Percentiles rank a stretch among this genome's conserved stretches.
Conservation (phyloP, 805 yeast genomes). For the Clavispora asparagi region DNA sequence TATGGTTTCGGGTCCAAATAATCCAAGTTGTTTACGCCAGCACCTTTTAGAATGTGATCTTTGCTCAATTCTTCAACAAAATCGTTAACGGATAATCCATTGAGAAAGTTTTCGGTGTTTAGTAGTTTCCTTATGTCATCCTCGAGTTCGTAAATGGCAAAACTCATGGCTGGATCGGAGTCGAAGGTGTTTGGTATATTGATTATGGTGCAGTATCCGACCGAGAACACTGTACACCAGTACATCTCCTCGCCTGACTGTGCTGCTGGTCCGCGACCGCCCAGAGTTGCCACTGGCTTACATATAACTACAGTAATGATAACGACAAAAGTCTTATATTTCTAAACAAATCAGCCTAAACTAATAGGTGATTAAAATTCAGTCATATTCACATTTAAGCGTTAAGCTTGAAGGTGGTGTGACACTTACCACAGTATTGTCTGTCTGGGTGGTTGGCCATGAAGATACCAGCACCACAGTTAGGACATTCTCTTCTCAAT, state of each 20-base stretch:
- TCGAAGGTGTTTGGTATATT: not conserved
- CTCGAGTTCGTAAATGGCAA: conserved; percentile 56
- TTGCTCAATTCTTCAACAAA: conserved; percentile 76
- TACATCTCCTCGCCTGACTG: too few relatives aligned
- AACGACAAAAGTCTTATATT: not conserved
- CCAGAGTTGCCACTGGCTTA: not conserved
- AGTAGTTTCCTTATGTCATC: conserved; percentile 54
- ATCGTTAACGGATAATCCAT: conserved; percentile 68
- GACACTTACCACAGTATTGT: conserved; percentile 99
- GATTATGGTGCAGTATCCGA: not conserved
- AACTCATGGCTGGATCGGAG: conserved; percentile 24
- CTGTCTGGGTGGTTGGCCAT: conserved; percentile 99
- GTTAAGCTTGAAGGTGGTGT: conserved; percentile 71
- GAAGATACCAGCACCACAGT: conserved; percentile 99
- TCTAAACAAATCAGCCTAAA: not conserved
- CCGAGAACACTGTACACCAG: not conserved
- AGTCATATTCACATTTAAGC: conserved; percentile 9
- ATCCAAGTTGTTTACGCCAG: conserved; percentile 47
- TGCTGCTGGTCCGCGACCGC: too few relatives aligned
- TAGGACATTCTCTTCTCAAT: conserved; percentile 96
- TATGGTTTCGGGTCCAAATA: conserved; percentile 89
- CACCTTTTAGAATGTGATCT: conserved; percentile 51
- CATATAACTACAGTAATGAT: not conserved
- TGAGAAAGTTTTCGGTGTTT: conserved; percentile 58
- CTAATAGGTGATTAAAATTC: not conserved